phyloP scores from a whole-genome alignment of 2,329 filamentous ascomycete genomes.

The Pezicula neosporulosa region DNA sequence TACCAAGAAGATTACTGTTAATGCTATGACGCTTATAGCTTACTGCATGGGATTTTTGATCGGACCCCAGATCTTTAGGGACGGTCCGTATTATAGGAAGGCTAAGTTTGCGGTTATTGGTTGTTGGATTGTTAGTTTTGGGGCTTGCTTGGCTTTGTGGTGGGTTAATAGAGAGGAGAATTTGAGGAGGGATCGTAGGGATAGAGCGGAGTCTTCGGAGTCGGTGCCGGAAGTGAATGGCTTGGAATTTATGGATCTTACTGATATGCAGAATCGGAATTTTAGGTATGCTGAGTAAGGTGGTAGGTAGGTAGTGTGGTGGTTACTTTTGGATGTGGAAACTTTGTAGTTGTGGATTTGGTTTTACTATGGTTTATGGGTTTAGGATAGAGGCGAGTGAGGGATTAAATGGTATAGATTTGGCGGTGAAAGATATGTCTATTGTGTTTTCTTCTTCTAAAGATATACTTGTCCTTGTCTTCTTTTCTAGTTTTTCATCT shows the following conservation, averaged over 20 bases:
- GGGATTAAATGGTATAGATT: too few relatives aligned
- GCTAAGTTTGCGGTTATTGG: not conserved
- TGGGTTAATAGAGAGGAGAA: constrained; percentile 5
- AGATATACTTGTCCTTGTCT: too few relatives aligned
- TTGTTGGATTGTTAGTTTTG: not conserved
- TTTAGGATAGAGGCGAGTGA: too few relatives aligned
- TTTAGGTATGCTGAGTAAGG: constrained; percentile 12
- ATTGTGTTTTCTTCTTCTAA: too few relatives aligned
- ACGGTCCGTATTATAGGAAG: not conserved
- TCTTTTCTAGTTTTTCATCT: too few relatives aligned
- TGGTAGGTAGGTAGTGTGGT: too few relatives aligned
- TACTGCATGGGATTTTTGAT: not conserved
- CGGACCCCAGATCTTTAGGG: not conserved
- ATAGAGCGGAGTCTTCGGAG: not conserved
- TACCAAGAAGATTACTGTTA: constrained; percentile 1
- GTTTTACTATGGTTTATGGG: too few relatives aligned
- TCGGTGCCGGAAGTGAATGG: not conserved
- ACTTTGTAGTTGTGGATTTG: too few relatives aligned
- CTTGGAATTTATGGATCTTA: constrained; percentile 6
- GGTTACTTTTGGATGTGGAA: too few relatives aligned
- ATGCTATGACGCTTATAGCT: not conserved
- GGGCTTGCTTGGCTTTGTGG: not conserved
- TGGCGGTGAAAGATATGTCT: too few relatives aligned
- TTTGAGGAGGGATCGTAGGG: not conserved
- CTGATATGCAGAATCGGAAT: constrained; percentile 7